A percentile compares a stretch with the other conserved stretches of the same genome.
Evolutionary conservation across 2,329 filamentous ascomycete species (phyloP).

Genomic region (Fusarium goolgardi): DNA sequence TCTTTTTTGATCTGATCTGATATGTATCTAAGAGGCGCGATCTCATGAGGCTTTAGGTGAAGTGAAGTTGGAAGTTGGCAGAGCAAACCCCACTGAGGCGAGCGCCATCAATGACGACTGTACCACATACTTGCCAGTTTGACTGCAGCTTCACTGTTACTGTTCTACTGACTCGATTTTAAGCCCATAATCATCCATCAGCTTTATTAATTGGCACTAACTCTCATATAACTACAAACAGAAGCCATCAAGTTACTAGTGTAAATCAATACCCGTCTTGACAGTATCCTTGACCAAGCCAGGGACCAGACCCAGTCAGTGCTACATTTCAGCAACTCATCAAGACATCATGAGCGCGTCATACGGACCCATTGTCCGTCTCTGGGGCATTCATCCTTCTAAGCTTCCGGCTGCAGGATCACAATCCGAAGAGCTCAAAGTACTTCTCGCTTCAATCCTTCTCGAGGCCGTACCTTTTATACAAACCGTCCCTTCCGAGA

Average conservation of each 20-base stretch:
- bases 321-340: background rate
- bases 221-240: background rate
- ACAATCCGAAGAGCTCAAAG: conserved; percentile 57
- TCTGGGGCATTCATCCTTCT: conserved; percentile 62
- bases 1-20: conserved; percentile 3
- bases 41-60: conserved; percentile 9
- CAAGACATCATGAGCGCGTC: conserved; percentile 38
- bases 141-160: background rate
- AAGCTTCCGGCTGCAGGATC: conserved; percentile 60
- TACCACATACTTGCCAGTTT: conserved; percentile 8
- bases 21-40: background rate
- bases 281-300: conserved; percentile 1
- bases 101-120: conserved; percentile 34
- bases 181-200: background rate
- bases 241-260: background rate
- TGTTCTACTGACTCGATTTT: background rate
- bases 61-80: conserved; percentile 33
- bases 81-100: conserved; percentile 28
- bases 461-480: conserved; percentile 71
- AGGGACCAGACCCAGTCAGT: conserved; percentile 3
- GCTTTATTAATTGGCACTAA: background rate
- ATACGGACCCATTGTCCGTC: conserved; percentile 62
- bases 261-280: conserved; percentile 4
- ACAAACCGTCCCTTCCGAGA: conserved; percentile 61
- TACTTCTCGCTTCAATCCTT: conserved; percentile 65